Conservation (phyloP, 176 grass and related monocot genomes). For the Miscanthus lutarioriparius region DNA sequence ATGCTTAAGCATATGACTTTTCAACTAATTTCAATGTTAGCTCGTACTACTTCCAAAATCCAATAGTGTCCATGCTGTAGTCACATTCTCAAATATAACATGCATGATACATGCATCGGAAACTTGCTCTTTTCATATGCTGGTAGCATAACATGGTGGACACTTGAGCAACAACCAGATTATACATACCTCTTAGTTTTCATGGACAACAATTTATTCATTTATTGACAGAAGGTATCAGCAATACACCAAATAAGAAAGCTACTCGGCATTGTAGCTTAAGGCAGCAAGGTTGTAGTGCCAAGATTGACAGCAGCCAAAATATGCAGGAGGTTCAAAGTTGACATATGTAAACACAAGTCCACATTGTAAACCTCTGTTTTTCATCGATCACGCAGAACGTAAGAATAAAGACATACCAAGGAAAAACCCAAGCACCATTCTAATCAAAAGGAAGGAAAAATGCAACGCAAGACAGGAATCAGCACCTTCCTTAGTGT, state of each 20-base stretch:
- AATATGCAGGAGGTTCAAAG: neutral
- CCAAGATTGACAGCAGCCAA: neutral
- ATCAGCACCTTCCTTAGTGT: constrained; percentile 48
- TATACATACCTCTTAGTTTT: neutral
- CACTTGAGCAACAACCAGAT: neutral
- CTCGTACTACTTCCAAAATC: neutral
- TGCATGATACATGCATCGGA: too few species aligned
- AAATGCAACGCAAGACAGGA: neutral
- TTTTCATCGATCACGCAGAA: neutral
- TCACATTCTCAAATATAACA: neutral
- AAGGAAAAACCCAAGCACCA: neutral
- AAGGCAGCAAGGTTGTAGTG: neutral
- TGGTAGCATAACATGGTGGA: neutral
- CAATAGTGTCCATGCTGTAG: neutral
- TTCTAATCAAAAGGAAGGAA: neutral
- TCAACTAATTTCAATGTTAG: neutral
- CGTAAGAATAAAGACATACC: neutral
- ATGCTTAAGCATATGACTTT: neutral
- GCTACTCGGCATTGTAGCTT: neutral
- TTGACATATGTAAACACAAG: neutral
- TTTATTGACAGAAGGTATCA: too few species aligned
- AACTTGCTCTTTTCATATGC: neutral
- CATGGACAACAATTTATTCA: neutral
- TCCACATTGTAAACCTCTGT: neutral
- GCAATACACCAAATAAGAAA: neutral